phyloP scores from a whole-genome alignment of 371 early-diverging fungal species.

The Syncephalastrum sp. region DNA sequence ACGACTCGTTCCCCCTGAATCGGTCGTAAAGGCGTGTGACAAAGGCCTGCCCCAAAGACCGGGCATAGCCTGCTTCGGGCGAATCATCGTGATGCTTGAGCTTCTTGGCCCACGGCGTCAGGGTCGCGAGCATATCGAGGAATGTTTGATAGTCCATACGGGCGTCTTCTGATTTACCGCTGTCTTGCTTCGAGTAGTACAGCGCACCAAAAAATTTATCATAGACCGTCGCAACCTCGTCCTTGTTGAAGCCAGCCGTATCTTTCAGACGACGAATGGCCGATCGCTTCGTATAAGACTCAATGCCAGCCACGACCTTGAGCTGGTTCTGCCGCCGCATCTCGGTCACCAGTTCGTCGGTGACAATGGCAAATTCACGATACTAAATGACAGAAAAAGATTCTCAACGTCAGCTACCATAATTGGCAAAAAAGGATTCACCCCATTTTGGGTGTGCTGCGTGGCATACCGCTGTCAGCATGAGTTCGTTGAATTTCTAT shows the following conservation, averaged over 20 bases:
- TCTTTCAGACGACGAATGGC: constrained; percentile 78
- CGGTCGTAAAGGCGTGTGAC: constrained; percentile 48
- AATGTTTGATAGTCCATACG: constrained; percentile 68
- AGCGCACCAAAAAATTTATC: constrained; percentile 86
- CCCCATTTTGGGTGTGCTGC: too few relatives aligned
- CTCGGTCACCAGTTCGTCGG: constrained; percentile 76
- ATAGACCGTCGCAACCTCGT: constrained; percentile 83
- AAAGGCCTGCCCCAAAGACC: constrained; percentile 30
- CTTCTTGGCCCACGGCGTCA: constrained; percentile 31
- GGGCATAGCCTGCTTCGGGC: constrained; percentile 10
- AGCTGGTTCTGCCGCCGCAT: constrained; percentile 88
- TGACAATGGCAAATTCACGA: constrained; percentile 86
- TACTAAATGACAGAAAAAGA: constrained; percentile 33
- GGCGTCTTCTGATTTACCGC: constrained; percentile 20
- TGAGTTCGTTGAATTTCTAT: constrained; percentile 86
- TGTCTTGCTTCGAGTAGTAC: constrained; percentile 63
- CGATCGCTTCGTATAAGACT: constrained; percentile 89
- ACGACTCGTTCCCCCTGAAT: constrained; percentile 2
- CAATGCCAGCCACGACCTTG: constrained; percentile 91
- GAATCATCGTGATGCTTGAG: constrained; percentile 9
- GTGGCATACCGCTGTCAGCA: constrained; percentile 72
- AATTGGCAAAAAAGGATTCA: too few relatives aligned
- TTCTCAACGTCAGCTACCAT: background rate
- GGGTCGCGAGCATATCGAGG: constrained; percentile 25
- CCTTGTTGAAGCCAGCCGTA: constrained; percentile 76